Conservation (phyloP, 371 early-diverging fungal species). For the Mucor piriformis region DNA sequence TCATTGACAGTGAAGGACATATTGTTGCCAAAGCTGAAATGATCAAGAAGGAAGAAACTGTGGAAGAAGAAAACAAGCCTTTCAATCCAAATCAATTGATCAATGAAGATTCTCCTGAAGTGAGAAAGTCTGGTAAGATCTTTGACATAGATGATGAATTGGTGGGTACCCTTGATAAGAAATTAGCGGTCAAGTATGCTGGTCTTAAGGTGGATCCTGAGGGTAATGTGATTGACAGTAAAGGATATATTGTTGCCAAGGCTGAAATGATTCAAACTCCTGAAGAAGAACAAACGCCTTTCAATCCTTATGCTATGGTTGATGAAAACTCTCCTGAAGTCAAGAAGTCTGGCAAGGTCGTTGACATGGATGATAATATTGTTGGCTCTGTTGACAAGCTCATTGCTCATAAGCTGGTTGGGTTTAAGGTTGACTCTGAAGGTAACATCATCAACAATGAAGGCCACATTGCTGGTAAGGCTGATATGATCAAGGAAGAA, state of each 20-base stretch:
- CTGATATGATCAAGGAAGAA: slow-evolving; percentile 14
- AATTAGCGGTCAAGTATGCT: slow-evolving; percentile 8
- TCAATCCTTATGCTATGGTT: slow-evolving; percentile 10
- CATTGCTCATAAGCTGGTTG: slow-evolving; percentile 12
- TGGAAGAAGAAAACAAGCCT: slow-evolving; percentile 7
- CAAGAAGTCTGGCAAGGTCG: slow-evolving; percentile 19
- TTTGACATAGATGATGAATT: slow-evolving; percentile 21
- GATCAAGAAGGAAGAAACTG: slow-evolving; percentile 8
- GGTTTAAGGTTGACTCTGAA: slow-evolving; percentile 17
- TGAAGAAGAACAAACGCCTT: slow-evolving; percentile 3
- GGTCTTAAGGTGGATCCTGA: slow-evolving; percentile 16
- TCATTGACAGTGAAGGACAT: slow-evolving; percentile 15
- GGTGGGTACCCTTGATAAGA: slow-evolving; percentile 11
- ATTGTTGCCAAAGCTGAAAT: slow-evolving; percentile 26
- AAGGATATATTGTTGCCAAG: slow-evolving; percentile 7
- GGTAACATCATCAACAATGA: slow-evolving; percentile 18
- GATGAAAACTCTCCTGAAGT: slow-evolving; percentile 20
- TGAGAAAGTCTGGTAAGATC: slow-evolving; percentile 18
- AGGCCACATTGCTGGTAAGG: slow-evolving; percentile 14
- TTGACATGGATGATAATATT: slow-evolving; percentile 22
- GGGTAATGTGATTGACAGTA: slow-evolving; percentile 9
- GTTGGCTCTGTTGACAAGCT: slow-evolving; percentile 18
- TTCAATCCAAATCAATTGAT: slow-evolving; percentile 19
- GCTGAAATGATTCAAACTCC: slow-evolving; percentile 7
- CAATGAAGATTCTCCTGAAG: slow-evolving; percentile 21